phyloP scores from a whole-genome alignment of 805 yeast species.

The Candida wancherniae region DNA sequence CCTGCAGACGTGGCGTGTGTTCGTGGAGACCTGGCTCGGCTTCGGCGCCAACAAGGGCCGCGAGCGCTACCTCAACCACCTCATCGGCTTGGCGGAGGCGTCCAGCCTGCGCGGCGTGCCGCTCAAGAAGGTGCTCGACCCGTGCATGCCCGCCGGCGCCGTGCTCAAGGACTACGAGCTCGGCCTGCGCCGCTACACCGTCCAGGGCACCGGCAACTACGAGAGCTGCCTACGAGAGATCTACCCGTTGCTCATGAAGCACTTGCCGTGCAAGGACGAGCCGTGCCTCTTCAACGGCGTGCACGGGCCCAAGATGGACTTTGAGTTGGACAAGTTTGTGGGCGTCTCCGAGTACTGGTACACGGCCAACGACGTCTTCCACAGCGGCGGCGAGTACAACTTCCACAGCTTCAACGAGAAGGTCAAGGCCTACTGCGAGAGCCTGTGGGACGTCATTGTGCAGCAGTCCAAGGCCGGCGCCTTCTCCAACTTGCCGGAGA shows the following conservation, averaged over 20 bases:
- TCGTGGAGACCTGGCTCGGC: conserved; percentile 95
- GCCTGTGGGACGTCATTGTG: conserved; percentile 60
- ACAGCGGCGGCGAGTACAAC: conserved; percentile 84
- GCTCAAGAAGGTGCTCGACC: conserved; percentile 46
- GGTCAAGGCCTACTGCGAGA: conserved; percentile 69
- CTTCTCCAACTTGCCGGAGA: conserved; percentile 52
- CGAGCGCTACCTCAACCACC: conserved; percentile 56
- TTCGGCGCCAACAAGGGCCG: conserved; percentile 97
- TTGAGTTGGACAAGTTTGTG: conserved; percentile 72
- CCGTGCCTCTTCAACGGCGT: conserved; percentile 95
- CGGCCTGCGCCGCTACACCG: conserved; percentile 43
- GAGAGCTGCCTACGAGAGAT: conserved; percentile 65
- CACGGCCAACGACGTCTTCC: conserved; percentile 87
- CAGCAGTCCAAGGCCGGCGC: conserved; percentile 49
- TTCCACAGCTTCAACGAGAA: conserved; percentile 61
- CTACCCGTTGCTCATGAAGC: conserved; percentile 73
- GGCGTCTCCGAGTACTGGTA: conserved; percentile 98
- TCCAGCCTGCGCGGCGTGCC: conserved; percentile 6
- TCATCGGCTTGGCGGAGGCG: conserved; percentile 33
- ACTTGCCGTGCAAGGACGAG: conserved; percentile 75
- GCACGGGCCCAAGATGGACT: conserved; percentile 87
- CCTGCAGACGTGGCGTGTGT: conserved; percentile 73
- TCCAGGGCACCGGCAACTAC: conserved; percentile 76
- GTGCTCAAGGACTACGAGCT: conserved; percentile 38
- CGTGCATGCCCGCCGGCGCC: conserved; percentile 74